phyloP scores from a whole-genome alignment of 495 filamentous ascomycete species.

The Durotheca rogersii region DNA sequence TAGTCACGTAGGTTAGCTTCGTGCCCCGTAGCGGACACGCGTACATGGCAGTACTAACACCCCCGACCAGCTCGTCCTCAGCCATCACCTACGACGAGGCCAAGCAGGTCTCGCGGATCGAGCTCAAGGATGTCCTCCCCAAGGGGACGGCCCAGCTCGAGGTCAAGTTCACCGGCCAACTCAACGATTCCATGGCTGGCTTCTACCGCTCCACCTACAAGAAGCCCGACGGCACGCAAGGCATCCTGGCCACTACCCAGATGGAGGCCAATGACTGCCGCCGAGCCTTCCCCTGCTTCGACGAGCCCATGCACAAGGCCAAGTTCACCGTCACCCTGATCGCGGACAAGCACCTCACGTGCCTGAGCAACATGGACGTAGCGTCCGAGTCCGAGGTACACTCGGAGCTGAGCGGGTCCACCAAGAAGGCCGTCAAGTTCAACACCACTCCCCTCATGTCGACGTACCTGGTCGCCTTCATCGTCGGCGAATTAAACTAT shows the following conservation, averaged over 20 bases:
- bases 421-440: conserved; percentile 72
- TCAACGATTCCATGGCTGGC: conserved; percentile 81
- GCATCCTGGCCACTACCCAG: conserved; percentile 73
- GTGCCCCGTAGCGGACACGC: conserved; percentile 13
- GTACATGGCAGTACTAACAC: conserved; percentile 10
- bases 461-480: conserved; percentile 74
- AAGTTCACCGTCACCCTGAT: conserved; percentile 72
- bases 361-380: conserved; percentile 80
- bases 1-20: conserved; percentile 43
- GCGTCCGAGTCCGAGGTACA: conserved; percentile 61
- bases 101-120: conserved; percentile 63
- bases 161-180: conserved; percentile 64
- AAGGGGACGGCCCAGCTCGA: conserved; percentile 65
- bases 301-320: conserved; percentile 75
- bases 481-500: conserved; percentile 73
- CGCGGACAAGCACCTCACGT: conserved; percentile 70
- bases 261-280: conserved; percentile 80
- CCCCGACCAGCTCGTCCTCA: conserved; percentile 50
- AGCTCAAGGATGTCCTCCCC: conserved; percentile 59
- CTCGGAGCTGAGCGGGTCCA: conserved; percentile 52
- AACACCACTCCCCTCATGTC: conserved; percentile 75
- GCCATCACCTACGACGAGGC: conserved; percentile 61
- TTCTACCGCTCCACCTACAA: conserved; percentile 81
- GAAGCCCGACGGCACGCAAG: conserved; percentile 60
- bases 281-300: conserved; percentile 75